A percentile compares a stretch with the other conserved stretches of the same genome.
These are phyloP conservation scores for Verticillium albo-atrum DNA, from an alignment of 2,329 filamentous ascomycete species.

Conservation along the genomic window DNA sequence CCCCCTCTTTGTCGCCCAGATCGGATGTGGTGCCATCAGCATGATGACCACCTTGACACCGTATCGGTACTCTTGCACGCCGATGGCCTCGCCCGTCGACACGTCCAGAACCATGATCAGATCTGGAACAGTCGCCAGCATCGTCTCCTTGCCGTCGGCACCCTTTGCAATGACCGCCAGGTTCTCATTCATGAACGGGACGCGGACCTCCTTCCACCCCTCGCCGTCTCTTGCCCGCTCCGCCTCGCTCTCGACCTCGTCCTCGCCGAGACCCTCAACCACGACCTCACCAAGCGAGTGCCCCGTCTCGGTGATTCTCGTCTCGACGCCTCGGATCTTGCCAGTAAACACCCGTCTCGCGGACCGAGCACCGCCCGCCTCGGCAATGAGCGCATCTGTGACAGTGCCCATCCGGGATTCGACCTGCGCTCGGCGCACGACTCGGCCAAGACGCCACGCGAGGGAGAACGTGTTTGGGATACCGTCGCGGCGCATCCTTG, in stretches of 20 bases:
- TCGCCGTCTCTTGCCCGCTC: slow-evolving; percentile 23
- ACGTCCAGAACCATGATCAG: slow-evolving; percentile 33
- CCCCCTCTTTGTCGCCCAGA: slow-evolving; percentile 11
- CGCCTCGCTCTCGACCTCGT: slow-evolving; percentile 23
- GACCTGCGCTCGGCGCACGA: slow-evolving; percentile 37
- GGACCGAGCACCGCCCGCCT: slow-evolving; percentile 26
- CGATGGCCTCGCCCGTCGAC: slow-evolving; percentile 29
- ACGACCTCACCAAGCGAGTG: slow-evolving; percentile 34
- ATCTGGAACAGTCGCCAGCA: slow-evolving; percentile 35
- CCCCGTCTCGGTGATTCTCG: slow-evolving; percentile 40
- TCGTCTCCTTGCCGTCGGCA: slow-evolving; percentile 15
- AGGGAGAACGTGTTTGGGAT: slow-evolving; percentile 31
- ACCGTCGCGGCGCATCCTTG: slow-evolving; percentile 25
- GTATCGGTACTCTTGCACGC: slow-evolving; percentile 30
- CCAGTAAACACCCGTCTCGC: slow-evolving; percentile 19
- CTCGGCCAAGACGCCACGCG: slow-evolving; percentile 43
- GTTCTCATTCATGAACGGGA: slow-evolving; percentile 16
- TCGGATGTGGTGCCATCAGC: slow-evolving; percentile 5
- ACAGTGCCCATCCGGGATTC: slow-evolving; percentile 38
- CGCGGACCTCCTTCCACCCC: slow-evolving; percentile 13
- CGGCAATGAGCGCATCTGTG: slow-evolving; percentile 27
- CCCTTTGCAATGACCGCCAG: slow-evolving; percentile 11
- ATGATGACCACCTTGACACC: slow-evolving; percentile 18
- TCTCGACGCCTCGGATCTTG: slow-evolving; percentile 22
- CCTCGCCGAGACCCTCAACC: slow-evolving; percentile 32